phyloP scores from a whole-genome alignment of 2,329 filamentous ascomycete species.

The Setomelanomma holmii region DNA sequence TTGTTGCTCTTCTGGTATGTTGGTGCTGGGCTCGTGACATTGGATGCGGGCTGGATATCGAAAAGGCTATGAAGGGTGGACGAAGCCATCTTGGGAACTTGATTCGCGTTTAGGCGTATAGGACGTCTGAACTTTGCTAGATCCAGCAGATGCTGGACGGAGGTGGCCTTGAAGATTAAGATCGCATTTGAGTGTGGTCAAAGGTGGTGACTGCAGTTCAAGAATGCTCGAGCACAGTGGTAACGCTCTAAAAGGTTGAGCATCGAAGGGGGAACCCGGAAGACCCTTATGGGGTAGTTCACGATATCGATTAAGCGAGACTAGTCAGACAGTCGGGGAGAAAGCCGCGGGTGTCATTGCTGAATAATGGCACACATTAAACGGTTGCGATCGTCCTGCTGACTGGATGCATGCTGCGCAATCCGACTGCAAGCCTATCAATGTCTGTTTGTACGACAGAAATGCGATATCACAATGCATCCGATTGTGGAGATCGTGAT shows the following conservation, averaged over 20 bases:
- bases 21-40: slow-evolving; percentile 49
- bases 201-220: background rate
- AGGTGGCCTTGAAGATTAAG: no score
- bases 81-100: slow-evolving; percentile 42
- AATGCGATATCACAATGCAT: background rate
- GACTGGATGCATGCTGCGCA: background rate
- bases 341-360: slow-evolving; percentile 21
- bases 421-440: slow-evolving; percentile 13
- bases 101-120: background rate
- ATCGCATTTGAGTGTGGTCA: no score
- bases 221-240: background rate
- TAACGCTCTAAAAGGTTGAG: background rate
- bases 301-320: background rate
- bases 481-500: background rate
- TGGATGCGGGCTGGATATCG: slow-evolving; percentile 49
- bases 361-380: slow-evolving; percentile 28
- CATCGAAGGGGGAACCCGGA: background rate
- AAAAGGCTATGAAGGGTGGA: slow-evolving; percentile 50
- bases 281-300: background rate
- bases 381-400: background rate
- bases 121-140: no score
- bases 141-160: no score
- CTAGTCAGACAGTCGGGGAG: slow-evolving; percentile 12
- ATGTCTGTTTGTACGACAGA: background rate
- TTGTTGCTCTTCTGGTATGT: slow-evolving; percentile 38